Evolutionary conservation across 2,329 filamentous ascomycete genomes (phyloP).

Genomic region (Paecilomyces sp.): DNA sequence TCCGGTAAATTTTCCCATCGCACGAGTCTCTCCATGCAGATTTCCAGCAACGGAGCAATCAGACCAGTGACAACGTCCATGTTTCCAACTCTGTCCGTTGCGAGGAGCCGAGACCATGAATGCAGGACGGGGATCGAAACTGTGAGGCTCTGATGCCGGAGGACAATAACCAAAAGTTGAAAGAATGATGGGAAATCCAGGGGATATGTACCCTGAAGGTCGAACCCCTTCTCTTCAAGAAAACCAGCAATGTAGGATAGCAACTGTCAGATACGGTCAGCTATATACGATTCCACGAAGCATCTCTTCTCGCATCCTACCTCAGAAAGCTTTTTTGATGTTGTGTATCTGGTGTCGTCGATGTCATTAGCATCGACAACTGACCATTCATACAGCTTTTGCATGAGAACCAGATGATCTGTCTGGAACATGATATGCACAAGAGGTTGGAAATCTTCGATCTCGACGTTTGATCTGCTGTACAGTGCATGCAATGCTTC

Average conservation of each 20-base stretch:
- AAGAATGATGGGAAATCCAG: slow-evolving; percentile 69
- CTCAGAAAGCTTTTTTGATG: slow-evolving; percentile 92
- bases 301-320: slow-evolving; percentile 39
- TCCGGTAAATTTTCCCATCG: slow-evolving; percentile 83
- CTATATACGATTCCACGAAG: background rate
- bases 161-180: slow-evolving; percentile 68
- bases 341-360: slow-evolving; percentile 84
- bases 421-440: slow-evolving; percentile 71
- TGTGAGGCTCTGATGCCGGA: slow-evolving; percentile 78
- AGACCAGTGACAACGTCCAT: slow-evolving; percentile 50
- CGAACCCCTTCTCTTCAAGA: slow-evolving; percentile 67
- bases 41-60: slow-evolving; percentile 70
- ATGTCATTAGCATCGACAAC: slow-evolving; percentile 72
- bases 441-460: slow-evolving; percentile 70
- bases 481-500: slow-evolving; percentile 82
- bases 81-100: slow-evolving; percentile 60
- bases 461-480: slow-evolving; percentile 63
- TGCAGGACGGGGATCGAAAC: slow-evolving; percentile 90
- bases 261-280: slow-evolving; percentile 47
- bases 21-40: slow-evolving; percentile 75
- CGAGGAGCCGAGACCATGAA: slow-evolving; percentile 78
- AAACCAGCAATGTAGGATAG: slow-evolving; percentile 79
- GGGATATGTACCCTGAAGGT: slow-evolving; percentile 50
- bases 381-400: slow-evolving; percentile 72
- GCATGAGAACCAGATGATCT: slow-evolving; percentile 64